A percentile compares a stretch with the other conserved stretches of the same genome.
Conservation (phyloP, 2,329 filamentous ascomycete genomes). For the Venturia carpophila region DNA sequence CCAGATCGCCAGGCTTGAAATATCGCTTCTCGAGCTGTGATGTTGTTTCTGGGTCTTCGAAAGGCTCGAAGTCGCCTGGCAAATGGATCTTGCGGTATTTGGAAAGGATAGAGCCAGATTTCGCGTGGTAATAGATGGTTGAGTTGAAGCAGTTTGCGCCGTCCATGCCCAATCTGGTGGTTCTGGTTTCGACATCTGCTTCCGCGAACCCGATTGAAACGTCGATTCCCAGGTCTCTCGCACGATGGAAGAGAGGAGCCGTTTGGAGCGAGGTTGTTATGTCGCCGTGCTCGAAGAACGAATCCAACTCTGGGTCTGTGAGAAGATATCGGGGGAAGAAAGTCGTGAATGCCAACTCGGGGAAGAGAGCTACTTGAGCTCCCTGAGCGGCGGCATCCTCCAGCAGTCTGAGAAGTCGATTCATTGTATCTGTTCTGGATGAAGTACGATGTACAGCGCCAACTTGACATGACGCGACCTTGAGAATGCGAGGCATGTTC, state of each 20-base stretch:
- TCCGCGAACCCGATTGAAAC: conserved; percentile 47
- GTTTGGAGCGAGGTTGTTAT: conserved; percentile 36
- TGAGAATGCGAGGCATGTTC: conserved; percentile 34
- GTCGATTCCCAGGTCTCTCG: conserved; percentile 41
- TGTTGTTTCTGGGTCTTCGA: conserved; percentile 38
- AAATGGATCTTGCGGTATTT: conserved; percentile 48
- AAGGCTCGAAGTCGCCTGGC: conserved; percentile 41
- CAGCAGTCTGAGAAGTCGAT: conserved; percentile 43
- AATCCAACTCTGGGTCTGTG: conserved; percentile 37
- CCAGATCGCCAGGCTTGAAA: conserved; percentile 45
- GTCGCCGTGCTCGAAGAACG: conserved; percentile 43
- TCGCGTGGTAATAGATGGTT: conserved; percentile 40
- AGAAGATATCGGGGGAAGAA: conserved; percentile 48
- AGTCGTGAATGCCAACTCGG: conserved; percentile 47
- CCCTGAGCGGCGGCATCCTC: conserved; percentile 36
- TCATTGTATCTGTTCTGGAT: conserved; percentile 34
- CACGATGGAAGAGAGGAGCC: conserved; percentile 41
- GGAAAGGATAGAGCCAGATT: conserved; percentile 31
- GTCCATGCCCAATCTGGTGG: conserved; percentile 30
- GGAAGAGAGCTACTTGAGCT: conserved; percentile 44
- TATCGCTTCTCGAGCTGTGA: conserved; percentile 50
- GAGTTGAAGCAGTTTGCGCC: conserved; percentile 37
- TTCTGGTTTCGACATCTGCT: conserved; percentile 35
- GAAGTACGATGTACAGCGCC: conserved; percentile 39
- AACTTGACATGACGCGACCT: conserved; percentile 46